Conservation (phyloP, 108 stramenopile species). For the Skeletonema tropicum region DNA sequence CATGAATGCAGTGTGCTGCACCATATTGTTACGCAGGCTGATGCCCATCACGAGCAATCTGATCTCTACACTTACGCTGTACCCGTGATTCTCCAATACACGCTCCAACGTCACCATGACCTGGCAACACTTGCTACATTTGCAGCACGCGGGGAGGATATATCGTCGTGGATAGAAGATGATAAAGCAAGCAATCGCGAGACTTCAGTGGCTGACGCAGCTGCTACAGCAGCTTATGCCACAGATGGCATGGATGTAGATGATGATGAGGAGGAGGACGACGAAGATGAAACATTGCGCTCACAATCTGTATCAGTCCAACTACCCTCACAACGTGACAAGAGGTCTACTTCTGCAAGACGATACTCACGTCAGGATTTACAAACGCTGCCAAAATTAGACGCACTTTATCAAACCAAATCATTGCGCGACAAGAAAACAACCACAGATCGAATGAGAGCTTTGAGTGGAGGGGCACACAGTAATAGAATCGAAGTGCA, state of each 20-base stretch:
- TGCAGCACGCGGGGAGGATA: slow-evolving; percentile 39
- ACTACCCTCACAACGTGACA: slow-evolving; percentile 17
- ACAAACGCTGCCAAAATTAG: slow-evolving; percentile 65
- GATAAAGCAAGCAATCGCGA: background rate
- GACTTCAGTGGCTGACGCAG: background rate
- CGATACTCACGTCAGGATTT: slow-evolving; percentile 59
- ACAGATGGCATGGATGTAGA: slow-evolving; percentile 50
- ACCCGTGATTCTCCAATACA: slow-evolving; percentile 38
- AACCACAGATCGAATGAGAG: slow-evolving; percentile 4
- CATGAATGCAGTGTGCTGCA: slow-evolving; percentile 32
- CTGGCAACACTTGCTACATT: slow-evolving; percentile 38
- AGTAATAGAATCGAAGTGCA: slow-evolving; percentile 14
- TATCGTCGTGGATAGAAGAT: slow-evolving; percentile 24
- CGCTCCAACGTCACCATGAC: slow-evolving; percentile 38
- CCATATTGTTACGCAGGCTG: slow-evolving; percentile 14
- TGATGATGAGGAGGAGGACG: slow-evolving; percentile 60
- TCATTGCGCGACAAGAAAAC: slow-evolving; percentile 34
- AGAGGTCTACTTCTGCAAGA: slow-evolving; percentile 18
- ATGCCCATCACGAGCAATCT: background rate
- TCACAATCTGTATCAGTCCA: slow-evolving; percentile 15
- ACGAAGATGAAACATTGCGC: slow-evolving; percentile 25
- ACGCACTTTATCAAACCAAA: slow-evolving; percentile 57
- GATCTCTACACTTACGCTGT: slow-evolving; percentile 18
- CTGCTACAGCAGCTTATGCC: slow-evolving; percentile 14
- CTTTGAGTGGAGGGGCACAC: slow-evolving; percentile 13